Evolutionary conservation across 2,329 filamentous ascomycete species (phyloP), one percentile per base, ranked within the genome.

Genomic region (Pyrenochaeta sp.): DNA sequence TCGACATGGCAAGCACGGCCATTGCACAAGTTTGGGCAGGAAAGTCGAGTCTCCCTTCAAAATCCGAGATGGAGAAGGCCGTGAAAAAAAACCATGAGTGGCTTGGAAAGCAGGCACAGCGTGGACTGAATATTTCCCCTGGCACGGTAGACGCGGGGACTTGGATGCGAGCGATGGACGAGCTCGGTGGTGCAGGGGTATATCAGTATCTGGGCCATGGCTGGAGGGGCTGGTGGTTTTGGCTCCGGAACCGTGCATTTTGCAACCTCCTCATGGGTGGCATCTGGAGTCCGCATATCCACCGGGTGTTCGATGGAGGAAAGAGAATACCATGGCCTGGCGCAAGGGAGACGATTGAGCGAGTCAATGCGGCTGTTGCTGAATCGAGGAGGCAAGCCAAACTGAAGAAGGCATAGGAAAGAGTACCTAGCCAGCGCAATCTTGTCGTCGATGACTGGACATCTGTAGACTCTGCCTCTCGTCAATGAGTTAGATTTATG

Each of bases 21-120:
- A 53, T 80, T 5, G 70, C 73, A 1, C 75, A 78, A 41, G 58
- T 77, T 11, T 80, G 73, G 71, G 66, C 68, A 3, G 74, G 72
- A 1, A 64, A 60, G 3, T 69, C 68, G 0, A 15, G 35, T 0
- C 65, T 80, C 0, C 77, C 77, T 0, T 44, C 69, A 0, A 31
- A 38, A 2, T 20, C 35, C 0, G 65, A 65, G 1, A 79, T 80
- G 46, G 18, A 39, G 3, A 11, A 14, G 2, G 48, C 42, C 2
- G 51, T 61, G 1, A 24, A 41, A 6, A 20, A 40, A 8, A 48
- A 60, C 18, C 57, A 60, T 18, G 10, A 10, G 2, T 56, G 55
- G 53, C n/a, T 75, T 50, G 65, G 44, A 30, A 43, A n/a, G 45
- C 61, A 29, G 60, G 74, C 21, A 60, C 71, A 26, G 29, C 37